These are phyloP conservation scores for Isabelozyma gotoi DNA, from an alignment of 805 yeast species.

Conservation along the genomic window DNA sequence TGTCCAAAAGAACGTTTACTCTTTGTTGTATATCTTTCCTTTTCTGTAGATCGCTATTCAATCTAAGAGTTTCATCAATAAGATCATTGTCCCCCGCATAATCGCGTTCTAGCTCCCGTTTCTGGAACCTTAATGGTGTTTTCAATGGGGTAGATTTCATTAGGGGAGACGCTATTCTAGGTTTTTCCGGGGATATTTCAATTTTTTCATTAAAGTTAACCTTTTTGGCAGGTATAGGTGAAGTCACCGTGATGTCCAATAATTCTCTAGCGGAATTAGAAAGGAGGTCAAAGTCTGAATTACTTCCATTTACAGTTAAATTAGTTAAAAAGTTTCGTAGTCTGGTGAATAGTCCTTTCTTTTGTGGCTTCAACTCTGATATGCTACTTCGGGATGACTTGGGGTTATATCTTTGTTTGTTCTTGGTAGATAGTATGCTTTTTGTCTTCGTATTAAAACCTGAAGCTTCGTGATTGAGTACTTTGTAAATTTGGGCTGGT, in stretches of 20 bases:
- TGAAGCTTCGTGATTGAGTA: constrained; percentile 6
- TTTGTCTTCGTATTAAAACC: background rate
- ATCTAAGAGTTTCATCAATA: constrained; percentile 11
- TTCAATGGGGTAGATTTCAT: background rate
- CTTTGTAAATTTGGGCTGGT: constrained; percentile 10
- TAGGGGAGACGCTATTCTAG: background rate
- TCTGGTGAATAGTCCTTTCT: constrained; percentile 7
- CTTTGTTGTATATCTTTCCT: background rate
- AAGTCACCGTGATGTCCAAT: constrained; percentile 5
- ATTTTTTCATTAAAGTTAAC: constrained; percentile 11
- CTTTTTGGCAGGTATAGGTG: constrained; percentile 6
- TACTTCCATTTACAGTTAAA: constrained; percentile 11
- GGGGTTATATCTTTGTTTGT: constrained; percentile 1
- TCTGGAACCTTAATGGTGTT: constrained; percentile 1
- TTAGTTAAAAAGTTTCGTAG: constrained; percentile 12
- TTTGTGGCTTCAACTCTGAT: background rate
- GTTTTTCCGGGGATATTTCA: background rate
- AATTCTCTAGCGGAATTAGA: constrained; percentile 15
- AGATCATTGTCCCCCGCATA: constrained; percentile 8
- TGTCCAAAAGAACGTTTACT: background rate
- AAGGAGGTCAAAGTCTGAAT: constrained; percentile 10
- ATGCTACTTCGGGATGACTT: background rate
- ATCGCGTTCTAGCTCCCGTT: constrained; percentile 5
- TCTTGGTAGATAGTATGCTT: background rate
- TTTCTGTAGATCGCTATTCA: constrained; percentile 2